Evolutionary conservation across 768 basidiomycete genomes (phyloP), one percentile per base, ranked within the genome.

Genomic region (Boletus speciosus): DNA sequence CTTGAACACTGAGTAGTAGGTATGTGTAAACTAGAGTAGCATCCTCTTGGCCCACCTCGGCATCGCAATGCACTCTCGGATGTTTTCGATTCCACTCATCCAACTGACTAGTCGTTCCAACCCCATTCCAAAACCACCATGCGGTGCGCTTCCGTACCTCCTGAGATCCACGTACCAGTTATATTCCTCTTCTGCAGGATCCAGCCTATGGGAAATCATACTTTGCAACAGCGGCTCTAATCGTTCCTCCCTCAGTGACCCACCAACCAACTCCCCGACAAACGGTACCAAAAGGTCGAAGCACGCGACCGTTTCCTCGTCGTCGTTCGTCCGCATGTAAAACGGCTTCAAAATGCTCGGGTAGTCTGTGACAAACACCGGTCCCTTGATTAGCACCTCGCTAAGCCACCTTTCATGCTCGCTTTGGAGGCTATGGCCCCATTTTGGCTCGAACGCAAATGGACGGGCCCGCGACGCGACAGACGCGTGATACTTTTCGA

Each of bases 351-450:
- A 69, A 2, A 66, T 47, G 5, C 77, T 71, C 2, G 97, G 96
- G 66, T 98, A 99, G 67, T 96, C 86, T 14, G 85, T 90, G 50
- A 99, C 86, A 67, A 98, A 98, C 2, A 95, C 81, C 2, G 97
- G 96, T 0, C 88, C 88, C 25, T 74, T 67, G 49, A 85, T 73
- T 47, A 87, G 70, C 15, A 71, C 68, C 51, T 88, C 86, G 1
- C 93, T 89, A 15, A 99, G 78, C 84, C 88, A 96, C 46, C 84
- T 84, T 70, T 99, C 97, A 66, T 98, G 95, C 66, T 98, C 97
- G 66, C 89, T 90, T 67, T 87, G 85, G 14, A 99, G 74, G 0
- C 80, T 66, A 23, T 74, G 71, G 3, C 93, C 93, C 86, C 89
- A 93, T 40, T 54, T 65, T 0, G 90, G 84, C 23, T 69, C 61